Conservation (phyloP, 1,284 basidiomycete genomes). For the Melampsora abietis-canadensis region DNA sequence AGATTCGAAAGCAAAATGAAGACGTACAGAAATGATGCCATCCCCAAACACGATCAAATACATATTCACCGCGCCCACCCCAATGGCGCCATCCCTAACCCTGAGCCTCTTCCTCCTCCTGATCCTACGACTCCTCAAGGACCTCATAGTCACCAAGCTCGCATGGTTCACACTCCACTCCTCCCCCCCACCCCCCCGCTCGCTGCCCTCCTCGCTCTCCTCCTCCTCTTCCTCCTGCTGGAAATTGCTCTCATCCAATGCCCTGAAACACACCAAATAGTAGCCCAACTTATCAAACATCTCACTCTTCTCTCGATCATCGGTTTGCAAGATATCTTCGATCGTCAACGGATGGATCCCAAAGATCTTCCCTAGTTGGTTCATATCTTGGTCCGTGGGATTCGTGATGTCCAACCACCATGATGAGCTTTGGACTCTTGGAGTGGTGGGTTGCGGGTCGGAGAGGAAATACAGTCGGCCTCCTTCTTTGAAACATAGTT, state of each 20-base stretch:
- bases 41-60: slow-evolving; percentile 87
- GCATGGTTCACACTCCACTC: background rate
- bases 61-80: slow-evolving; percentile 74
- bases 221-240: slow-evolving; percentile 30
- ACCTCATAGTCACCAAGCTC: slow-evolving; percentile 1
- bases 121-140: background rate
- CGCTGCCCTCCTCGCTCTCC: too few species aligned
- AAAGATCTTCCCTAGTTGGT: slow-evolving; percentile 80
- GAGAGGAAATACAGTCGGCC: slow-evolving; percentile 11
- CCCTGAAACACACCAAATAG: slow-evolving; percentile 85
- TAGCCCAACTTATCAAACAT: slow-evolving; percentile 84
- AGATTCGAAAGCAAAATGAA: too few species aligned
- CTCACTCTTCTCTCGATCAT: slow-evolving; percentile 89
- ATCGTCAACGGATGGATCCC: slow-evolving; percentile 89
- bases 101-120: slow-evolving; percentile 16
- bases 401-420: slow-evolving; percentile 94
- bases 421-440: too few species aligned
- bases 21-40: slow-evolving; percentile 77
- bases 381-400: slow-evolving; percentile 85
- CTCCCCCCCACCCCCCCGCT: background rate
- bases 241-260: slow-evolving; percentile 64
- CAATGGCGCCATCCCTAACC: slow-evolving; percentile 60
- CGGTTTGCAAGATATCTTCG: slow-evolving; percentile 92
- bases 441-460: too few species aligned
- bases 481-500: slow-evolving; percentile 20